These are phyloP conservation scores for Rehmannia glutinosa DNA, from an alignment of 257 asterid species.

Conservation along the genomic window DNA sequence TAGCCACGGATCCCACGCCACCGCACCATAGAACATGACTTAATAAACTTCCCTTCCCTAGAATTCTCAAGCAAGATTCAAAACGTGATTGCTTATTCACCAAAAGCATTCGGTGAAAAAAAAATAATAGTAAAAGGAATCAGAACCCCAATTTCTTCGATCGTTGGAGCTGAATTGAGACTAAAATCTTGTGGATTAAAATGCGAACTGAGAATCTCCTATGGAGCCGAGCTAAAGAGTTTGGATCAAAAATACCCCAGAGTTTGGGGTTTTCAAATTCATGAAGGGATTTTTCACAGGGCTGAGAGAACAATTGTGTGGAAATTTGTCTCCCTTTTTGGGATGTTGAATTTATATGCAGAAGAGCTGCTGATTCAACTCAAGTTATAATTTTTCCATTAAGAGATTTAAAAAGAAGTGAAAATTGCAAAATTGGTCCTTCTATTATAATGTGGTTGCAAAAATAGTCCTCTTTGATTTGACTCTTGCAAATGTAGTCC, in stretches of 20 bases:
- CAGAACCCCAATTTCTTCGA: slow-evolving; percentile 9
- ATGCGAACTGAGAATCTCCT: neutral
- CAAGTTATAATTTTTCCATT: too few species aligned
- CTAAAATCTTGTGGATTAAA: neutral
- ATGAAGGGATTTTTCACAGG: too few species aligned
- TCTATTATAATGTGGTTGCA: too few species aligned
- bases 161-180: slow-evolving; percentile 8
- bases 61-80: neutral
- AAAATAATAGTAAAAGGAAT: neutral
- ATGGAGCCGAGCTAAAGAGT: neutral
- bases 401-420: too few species aligned
- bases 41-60: neutral
- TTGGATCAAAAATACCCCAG: neutral
- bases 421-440: too few species aligned
- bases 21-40: slow-evolving; percentile 97
- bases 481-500: too few species aligned
- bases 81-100: neutral
- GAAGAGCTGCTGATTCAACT: too few species aligned
- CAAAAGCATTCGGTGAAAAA: neutral
- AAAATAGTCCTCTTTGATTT: too few species aligned
- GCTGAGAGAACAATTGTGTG: too few species aligned
- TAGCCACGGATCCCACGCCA: slow-evolving; percentile 98
- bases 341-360: too few species aligned
- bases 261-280: neutral
- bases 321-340: too few species aligned